A percentile compares a stretch with the other conserved stretches of the same genome.
phyloP scores from a whole-genome alignment of 345 rosid genomes.

The Citrus medica region DNA sequence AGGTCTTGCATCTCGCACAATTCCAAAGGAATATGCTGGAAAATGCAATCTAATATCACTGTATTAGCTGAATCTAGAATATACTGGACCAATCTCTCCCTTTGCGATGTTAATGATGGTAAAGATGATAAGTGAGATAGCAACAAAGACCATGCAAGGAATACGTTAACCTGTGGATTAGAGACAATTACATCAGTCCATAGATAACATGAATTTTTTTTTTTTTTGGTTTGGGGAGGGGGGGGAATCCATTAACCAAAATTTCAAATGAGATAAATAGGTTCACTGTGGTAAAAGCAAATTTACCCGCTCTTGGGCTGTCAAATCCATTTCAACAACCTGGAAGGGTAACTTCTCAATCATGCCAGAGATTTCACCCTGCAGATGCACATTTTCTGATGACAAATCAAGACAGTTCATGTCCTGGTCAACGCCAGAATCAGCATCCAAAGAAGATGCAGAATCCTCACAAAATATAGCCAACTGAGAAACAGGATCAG shows the following conservation, averaged over 20 bases:
- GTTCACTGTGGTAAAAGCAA: constrained; percentile 9
- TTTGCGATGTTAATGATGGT: constrained; percentile 56
- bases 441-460: constrained; percentile 26
- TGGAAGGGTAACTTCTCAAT: constrained; percentile 62
- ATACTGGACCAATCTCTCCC: constrained; percentile 77
- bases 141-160: constrained; percentile 86
- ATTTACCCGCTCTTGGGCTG: constrained; percentile 70
- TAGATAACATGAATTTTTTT: neutral
- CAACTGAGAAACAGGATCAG: constrained; percentile 66
- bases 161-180: constrained; percentile 61
- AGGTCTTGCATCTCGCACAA: constrained; percentile 45
- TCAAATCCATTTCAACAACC: constrained; percentile 70
- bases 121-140: constrained; percentile 71
- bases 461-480: constrained; percentile 60
- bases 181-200: constrained; percentile 9
- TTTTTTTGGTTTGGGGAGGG: neutral
- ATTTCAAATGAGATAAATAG: neutral
- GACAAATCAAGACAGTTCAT: constrained; percentile 33
- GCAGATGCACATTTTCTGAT: constrained; percentile 52
- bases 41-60: constrained; percentile 75
- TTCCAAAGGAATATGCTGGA: constrained; percentile 86
- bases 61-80: constrained; percentile 64
- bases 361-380: constrained; percentile 63
- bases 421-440: constrained; percentile 38
- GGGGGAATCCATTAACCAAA: neutral